phyloP scores from a whole-genome alignment of 441 rosid genomes.

The Manihot esculenta region DNA sequence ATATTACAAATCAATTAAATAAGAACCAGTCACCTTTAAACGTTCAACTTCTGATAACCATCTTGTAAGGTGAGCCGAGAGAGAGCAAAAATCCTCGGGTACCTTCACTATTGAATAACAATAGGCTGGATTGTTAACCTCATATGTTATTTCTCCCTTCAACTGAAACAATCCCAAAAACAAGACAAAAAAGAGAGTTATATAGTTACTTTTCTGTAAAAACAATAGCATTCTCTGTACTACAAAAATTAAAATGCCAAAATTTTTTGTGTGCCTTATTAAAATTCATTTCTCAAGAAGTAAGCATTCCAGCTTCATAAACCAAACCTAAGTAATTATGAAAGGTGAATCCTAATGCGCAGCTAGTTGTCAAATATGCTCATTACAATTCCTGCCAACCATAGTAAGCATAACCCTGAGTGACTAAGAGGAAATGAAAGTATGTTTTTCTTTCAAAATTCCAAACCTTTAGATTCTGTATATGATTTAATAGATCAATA shows the following conservation, averaged over 20 bases:
- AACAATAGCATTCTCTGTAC: background rate
- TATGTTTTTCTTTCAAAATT: background rate
- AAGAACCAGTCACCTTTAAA: slow-evolving; percentile 58
- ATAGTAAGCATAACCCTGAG: background rate
- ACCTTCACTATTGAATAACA: slow-evolving; percentile 58
- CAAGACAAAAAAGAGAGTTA: slow-evolving; percentile 19
- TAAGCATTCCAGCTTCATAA: background rate
- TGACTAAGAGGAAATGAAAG: background rate
- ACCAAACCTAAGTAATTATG: background rate
- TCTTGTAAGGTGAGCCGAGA: slow-evolving; percentile 62
- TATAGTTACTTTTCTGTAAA: background rate
- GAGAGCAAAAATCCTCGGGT: slow-evolving; percentile 64
- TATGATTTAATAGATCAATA: slow-evolving; percentile 51
- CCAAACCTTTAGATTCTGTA: slow-evolving; percentile 77
- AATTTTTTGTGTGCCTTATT: background rate
- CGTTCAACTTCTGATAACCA: slow-evolving; percentile 83
- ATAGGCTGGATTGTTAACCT: slow-evolving; percentile 75
- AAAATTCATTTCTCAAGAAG: background rate
- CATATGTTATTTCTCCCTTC: slow-evolving; percentile 84
- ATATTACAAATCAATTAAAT: slow-evolving; percentile 12
- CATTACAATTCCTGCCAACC: slow-evolving; percentile 13
- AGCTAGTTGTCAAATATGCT: background rate
- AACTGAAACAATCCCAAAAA: slow-evolving; percentile 42
- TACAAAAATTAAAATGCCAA: background rate
- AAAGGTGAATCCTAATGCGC: slow-evolving; percentile 2